Percentiles rank a stretch among this genome's conserved stretches.
phyloP scores from a whole-genome alignment of 106 monocot species.

The Phalaenopsis equestris region DNA sequence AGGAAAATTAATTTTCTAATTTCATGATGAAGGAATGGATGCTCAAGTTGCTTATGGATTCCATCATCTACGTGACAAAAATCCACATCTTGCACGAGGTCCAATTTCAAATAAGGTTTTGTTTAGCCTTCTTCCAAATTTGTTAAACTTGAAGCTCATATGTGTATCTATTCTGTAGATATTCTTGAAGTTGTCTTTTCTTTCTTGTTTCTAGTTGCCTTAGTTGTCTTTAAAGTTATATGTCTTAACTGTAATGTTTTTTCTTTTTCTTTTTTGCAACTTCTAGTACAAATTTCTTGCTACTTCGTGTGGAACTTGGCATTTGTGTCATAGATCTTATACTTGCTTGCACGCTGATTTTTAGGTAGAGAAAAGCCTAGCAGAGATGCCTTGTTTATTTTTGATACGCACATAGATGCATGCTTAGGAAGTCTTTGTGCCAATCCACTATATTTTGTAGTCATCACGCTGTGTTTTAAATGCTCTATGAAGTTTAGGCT shows the following conservation, averaged over 20 bases:
- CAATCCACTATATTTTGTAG: background rate
- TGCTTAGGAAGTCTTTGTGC: background rate
- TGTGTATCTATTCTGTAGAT: background rate
- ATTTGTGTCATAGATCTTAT: background rate
- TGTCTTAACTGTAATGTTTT: background rate
- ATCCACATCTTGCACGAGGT: conserved; percentile 74
- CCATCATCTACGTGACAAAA: conserved; percentile 81
- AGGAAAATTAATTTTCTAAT: background rate
- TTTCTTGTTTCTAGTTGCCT: background rate
- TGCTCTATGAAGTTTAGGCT: background rate
- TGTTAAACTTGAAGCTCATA: background rate
- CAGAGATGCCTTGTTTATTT: background rate
- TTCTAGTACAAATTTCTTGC: background rate
- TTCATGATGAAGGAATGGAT: conserved; percentile 76
- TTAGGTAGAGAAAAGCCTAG: background rate
- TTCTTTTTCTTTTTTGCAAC: background rate
- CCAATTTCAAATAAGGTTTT: conserved; percentile 83
- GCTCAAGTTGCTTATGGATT: conserved; percentile 95
- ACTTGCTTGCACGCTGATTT: background rate
- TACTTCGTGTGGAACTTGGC: background rate
- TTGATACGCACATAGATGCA: background rate
- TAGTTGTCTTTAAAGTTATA: background rate
- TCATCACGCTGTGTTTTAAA: background rate
- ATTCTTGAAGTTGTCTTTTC: background rate
- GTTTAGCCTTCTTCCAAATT: background rate